phyloP scores from a whole-genome alignment of 1,284 basidiomycete genomes.

The Moesziomyces sp. region DNA sequence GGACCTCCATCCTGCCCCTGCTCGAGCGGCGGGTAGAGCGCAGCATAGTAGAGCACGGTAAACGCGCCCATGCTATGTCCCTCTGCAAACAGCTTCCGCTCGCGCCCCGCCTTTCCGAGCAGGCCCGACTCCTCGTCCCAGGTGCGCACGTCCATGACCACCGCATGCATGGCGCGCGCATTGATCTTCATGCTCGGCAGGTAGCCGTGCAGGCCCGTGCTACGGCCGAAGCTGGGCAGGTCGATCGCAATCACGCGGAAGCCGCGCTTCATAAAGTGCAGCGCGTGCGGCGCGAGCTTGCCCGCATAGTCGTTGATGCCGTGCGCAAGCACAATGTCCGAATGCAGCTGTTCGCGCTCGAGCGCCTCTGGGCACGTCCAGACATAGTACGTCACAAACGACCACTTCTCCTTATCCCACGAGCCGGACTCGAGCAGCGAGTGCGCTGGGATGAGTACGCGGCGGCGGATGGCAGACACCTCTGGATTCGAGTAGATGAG shows the following conservation, averaged over 20 bases:
- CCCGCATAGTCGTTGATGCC: slow-evolving; percentile 65
- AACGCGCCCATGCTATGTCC: slow-evolving; percentile 70
- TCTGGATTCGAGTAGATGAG: slow-evolving; percentile 63
- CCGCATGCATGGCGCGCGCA: slow-evolving; percentile 70
- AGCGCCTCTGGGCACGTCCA: slow-evolving; percentile 53
- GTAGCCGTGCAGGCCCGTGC: slow-evolving; percentile 70
- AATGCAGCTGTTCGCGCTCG: slow-evolving; percentile 45
- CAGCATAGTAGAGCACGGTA: slow-evolving; percentile 67
- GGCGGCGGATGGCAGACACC: slow-evolving; percentile 52
- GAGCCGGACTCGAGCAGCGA: slow-evolving; percentile 43
- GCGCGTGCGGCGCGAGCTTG: slow-evolving; percentile 69
- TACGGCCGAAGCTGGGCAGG: slow-evolving; percentile 70
- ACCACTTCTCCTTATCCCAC: slow-evolving; percentile 40
- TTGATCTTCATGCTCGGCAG: slow-evolving; percentile 69
- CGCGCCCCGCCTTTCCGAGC: slow-evolving; percentile 23
- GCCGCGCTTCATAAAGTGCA: slow-evolving; percentile 69
- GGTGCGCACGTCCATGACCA: slow-evolving; percentile 69
- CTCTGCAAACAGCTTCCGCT: slow-evolving; percentile 67
- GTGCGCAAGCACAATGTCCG: slow-evolving; percentile 61
- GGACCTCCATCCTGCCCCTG: slow-evolving; percentile 35
- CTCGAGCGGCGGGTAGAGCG: slow-evolving; percentile 58
- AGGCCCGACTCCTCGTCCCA: slow-evolving; percentile 44
- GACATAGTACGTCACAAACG: slow-evolving; percentile 59
- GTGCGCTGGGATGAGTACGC: slow-evolving; percentile 44
- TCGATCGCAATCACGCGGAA: slow-evolving; percentile 71